phyloP scores from a whole-genome alignment of 768 basidiomycete genomes.

The Podaxis mareebaensis region DNA sequence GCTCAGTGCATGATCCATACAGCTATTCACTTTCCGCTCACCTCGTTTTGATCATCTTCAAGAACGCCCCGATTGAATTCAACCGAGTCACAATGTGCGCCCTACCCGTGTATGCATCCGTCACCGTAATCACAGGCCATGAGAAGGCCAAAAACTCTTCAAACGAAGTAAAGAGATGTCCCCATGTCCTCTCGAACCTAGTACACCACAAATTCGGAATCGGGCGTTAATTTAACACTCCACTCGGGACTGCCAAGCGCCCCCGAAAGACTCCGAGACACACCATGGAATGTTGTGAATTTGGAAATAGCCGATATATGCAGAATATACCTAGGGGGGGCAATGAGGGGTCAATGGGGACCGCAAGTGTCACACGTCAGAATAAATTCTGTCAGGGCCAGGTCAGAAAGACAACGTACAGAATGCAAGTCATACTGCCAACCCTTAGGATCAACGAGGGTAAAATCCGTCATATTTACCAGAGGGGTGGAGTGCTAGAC shows the following conservation, averaged over 20 bases:
- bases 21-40: constrained; percentile 20
- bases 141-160: constrained; percentile 79
- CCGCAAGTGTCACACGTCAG: constrained; percentile 1
- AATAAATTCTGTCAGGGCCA: constrained; percentile 6
- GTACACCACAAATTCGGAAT: constrained; percentile 7
- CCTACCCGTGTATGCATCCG: constrained; percentile 68
- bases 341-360: neutral
- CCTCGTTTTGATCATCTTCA: constrained; percentile 88
- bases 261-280: constrained; percentile 1
- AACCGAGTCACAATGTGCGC: constrained; percentile 81
- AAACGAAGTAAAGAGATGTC: constrained; percentile 74
- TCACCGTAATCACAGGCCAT: constrained; percentile 81
- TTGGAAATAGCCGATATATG: constrained; percentile 81
- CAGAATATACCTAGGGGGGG: constrained; percentile 55
- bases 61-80: constrained; percentile 69
- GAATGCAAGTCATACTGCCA: constrained; percentile 84
- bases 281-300: constrained; percentile 69
- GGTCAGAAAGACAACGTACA: constrained; percentile 40
- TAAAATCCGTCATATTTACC: constrained; percentile 61
- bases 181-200: constrained; percentile 84
- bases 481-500: neutral
- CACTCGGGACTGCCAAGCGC: constrained; percentile 2
- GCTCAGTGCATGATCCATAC: constrained; percentile 1
- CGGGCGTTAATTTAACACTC: constrained; percentile 4
- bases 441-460: constrained; percentile 70